phyloP scores from a whole-genome alignment of 2,329 filamentous ascomycete species.

The Nemania bipapillata region DNA sequence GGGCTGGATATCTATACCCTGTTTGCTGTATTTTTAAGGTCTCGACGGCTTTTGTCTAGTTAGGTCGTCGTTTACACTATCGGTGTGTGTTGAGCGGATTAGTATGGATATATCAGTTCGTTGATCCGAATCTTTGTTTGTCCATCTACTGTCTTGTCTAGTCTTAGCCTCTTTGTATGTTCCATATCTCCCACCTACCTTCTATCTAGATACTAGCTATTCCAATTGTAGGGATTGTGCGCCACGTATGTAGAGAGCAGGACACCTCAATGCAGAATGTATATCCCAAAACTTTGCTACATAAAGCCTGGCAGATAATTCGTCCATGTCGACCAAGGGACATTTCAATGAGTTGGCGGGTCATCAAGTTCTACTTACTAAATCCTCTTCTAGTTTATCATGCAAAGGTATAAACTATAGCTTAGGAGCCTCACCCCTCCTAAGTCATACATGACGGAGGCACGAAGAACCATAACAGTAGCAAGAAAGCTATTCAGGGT shows the following conservation, averaged over 20 bases:
- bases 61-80: not conserved
- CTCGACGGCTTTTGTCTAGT: slow-evolving; percentile 17
- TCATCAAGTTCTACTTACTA: too few relatives aligned
- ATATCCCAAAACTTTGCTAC: too few relatives aligned
- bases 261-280: not conserved
- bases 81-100: slow-evolving; percentile 7
- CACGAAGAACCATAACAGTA: not conserved
- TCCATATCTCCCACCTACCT: not conserved
- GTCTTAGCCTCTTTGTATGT: not conserved
- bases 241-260: too few relatives aligned
- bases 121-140: not conserved
- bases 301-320: too few relatives aligned
- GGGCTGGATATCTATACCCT: slow-evolving; percentile 19
- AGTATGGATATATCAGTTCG: slow-evolving; percentile 10
- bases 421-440: not conserved
- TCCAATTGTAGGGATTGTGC: too few relatives aligned
- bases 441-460: not conserved
- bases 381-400: too few relatives aligned
- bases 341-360: too few relatives aligned
- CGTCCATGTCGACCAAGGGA: too few relatives aligned
- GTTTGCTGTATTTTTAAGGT: slow-evolving; percentile 5
- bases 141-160: not conserved
- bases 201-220: not conserved
- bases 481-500: not conserved
- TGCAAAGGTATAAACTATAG: too few relatives aligned